Conservation (phyloP, 2,329 filamentous ascomycete genomes). For the Diaporthe citri region DNA sequence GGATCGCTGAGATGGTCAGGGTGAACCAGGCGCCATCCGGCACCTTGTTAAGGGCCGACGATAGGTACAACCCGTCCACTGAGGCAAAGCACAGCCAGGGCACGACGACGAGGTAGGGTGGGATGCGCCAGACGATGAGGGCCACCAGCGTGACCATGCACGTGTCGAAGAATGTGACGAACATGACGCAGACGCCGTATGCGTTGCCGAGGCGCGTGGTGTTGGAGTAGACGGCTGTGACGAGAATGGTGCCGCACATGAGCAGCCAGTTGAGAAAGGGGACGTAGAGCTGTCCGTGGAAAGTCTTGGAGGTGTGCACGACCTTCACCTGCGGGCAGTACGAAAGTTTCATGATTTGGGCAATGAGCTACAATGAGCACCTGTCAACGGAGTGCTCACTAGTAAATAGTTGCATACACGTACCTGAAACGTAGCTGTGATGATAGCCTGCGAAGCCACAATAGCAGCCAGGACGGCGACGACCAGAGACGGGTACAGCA, state of each 20-base stretch:
- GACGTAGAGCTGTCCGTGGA: constrained; percentile 81
- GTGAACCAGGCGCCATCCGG: constrained; percentile 84
- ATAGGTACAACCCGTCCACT: constrained; percentile 77
- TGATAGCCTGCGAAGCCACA: constrained; percentile 82
- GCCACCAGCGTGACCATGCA: constrained; percentile 78
- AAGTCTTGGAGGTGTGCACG: constrained; percentile 75
- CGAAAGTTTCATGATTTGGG: constrained; percentile 75
- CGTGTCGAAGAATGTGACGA: constrained; percentile 82
- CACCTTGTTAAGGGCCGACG: constrained; percentile 76
- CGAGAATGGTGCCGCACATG: constrained; percentile 78
- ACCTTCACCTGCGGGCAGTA: constrained; percentile 83
- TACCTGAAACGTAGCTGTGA: constrained; percentile 77
- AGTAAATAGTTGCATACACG: not conserved
- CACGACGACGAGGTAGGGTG: constrained; percentile 68
- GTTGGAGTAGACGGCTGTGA: constrained; percentile 79
- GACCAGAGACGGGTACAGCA: constrained; percentile 75
- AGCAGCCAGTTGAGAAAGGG: constrained; percentile 81
- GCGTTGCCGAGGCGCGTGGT: constrained; percentile 77
- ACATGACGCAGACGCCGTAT: constrained; percentile 82
- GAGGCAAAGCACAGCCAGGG: constrained; percentile 72
- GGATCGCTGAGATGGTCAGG: constrained; percentile 69
- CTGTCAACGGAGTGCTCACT: not conserved
- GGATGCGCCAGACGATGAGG: constrained; percentile 77
- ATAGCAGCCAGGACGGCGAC: constrained; percentile 77
- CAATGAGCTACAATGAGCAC: constrained; percentile 53